Evolutionary conservation across 1,284 basidiomycete genomes (phyloP), one percentile per base, ranked within the genome.

Genomic region (Cutaneotrichosporon dermatis): DNA sequence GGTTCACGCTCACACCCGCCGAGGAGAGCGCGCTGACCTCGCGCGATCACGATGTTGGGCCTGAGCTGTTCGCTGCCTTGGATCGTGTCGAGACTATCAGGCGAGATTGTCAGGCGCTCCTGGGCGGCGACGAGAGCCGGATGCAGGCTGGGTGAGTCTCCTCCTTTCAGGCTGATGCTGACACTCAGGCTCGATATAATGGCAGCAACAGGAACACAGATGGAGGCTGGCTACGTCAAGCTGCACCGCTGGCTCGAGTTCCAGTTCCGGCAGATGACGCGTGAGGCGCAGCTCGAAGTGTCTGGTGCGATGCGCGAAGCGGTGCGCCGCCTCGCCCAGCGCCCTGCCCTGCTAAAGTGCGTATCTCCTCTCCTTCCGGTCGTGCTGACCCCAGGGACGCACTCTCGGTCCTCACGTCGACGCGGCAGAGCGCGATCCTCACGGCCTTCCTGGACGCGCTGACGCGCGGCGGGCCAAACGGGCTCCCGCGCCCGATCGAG

Each of bases 401-500:
- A 0, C 82, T 98, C 13, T 79, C 82, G 0, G 81, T 85, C 42
- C 85, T 99, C 33, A 88, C 90, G 0, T 84, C 90, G 64, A 90
- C 89, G 0, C 87, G 94, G 12, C 89, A 92, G 71, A 80, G 85
- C 0, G 86, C 90, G 1, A 82, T 97, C 1, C 83, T 92, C 4
- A 83, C 84, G 35, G 81, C 86, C 1, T 98, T 99, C 79, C 83
- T 92, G 54, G 84, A 88, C 9, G 93, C 94, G 0, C 82, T 98
- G 13, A 97, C 92, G 0, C 84, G 90, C 9, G 94, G 95, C 11
- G 91, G 91, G 0, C 90, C 90, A 0, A 87, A 87, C 40, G 90
- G 91, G 34, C 81, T 92, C 1, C 91, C 93, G 0, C 85, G 93
- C 3, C 94, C 95, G 0, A 98, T 99, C 65, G 95, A 99, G 76